These are phyloP conservation scores for Zea mays DNA, from an alignment of 176 grass and related monocot species.

Conservation along the genomic window DNA sequence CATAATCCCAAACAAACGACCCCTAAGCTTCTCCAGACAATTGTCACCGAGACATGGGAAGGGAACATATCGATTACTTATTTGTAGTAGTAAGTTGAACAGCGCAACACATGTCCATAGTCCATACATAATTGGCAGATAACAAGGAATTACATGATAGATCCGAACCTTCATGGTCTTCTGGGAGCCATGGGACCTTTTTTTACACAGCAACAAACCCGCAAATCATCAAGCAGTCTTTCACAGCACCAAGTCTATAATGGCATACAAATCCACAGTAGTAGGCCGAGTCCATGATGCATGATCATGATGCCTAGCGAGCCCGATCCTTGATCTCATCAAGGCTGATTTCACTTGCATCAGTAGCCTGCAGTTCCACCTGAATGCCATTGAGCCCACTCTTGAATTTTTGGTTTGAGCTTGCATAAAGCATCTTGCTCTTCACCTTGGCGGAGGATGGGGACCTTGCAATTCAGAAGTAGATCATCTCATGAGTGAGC, in stretches of 20 bases:
- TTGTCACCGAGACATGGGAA: background rate
- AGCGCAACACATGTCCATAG: slow-evolving; percentile 21
- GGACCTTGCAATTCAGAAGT: slow-evolving; percentile 54
- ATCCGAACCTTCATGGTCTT: slow-evolving; percentile 42
- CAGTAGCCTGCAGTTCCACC: slow-evolving; percentile 77
- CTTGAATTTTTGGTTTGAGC: slow-evolving; percentile 70
- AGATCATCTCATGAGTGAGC: slow-evolving; percentile 1
- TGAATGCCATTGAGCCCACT: slow-evolving; percentile 69
- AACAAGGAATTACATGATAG: slow-evolving; percentile 48
- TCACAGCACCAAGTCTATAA: slow-evolving; percentile 51
- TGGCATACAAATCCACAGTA: slow-evolving; percentile 42
- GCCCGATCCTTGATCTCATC: slow-evolving; percentile 66
- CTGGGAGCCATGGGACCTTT: slow-evolving; percentile 35
- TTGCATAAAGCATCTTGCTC: slow-evolving; percentile 92
- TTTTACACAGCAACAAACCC: slow-evolving; percentile 51
- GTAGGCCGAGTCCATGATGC: slow-evolving; percentile 37
- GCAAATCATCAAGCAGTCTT: slow-evolving; percentile 53
- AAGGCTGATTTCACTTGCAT: slow-evolving; percentile 62
- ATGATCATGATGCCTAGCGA: slow-evolving; percentile 30
- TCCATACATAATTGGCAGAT: slow-evolving; percentile 31
- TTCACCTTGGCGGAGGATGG: slow-evolving; percentile 58
- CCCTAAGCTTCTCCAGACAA: background rate
- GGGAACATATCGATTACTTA: slow-evolving; percentile 43
- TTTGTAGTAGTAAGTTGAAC: slow-evolving; percentile 38
- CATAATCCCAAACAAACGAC: no score